Percentiles rank a stretch among this genome's conserved stretches.
Evolutionary conservation across 2,329 filamentous ascomycete genomes (phyloP).

Genomic region (Penicillium sp.): DNA sequence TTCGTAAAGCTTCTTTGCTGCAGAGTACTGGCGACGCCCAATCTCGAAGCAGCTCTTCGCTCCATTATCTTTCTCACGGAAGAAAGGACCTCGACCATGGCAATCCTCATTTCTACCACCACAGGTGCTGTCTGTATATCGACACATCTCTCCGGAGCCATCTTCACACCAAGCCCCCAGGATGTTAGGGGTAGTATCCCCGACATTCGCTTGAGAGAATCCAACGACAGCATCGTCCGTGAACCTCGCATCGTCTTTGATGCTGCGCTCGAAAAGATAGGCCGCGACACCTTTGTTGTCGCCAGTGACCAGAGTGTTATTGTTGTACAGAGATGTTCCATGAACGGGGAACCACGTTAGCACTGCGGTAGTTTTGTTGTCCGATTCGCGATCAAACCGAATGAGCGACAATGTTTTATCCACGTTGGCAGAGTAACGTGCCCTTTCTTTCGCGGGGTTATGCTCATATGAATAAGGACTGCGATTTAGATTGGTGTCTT

Average conservation of each 20-base stretch:
- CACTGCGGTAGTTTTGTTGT: slow-evolving; percentile 74
- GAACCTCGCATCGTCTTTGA: slow-evolving; percentile 55
- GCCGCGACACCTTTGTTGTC: slow-evolving; percentile 96
- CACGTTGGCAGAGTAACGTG: slow-evolving; percentile 61
- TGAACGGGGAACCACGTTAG: slow-evolving; percentile 92
- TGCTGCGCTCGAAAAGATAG: slow-evolving; percentile 74
- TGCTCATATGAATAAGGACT: slow-evolving; percentile 84
- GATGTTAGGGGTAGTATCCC: slow-evolving; percentile 86
- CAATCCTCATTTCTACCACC: slow-evolving; percentile 45
- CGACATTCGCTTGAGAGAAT: slow-evolving; percentile 88
- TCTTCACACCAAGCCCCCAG: slow-evolving; percentile 88
- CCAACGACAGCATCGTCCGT: slow-evolving; percentile 76
- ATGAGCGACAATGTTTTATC: slow-evolving; percentile 81
- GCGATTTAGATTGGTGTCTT: slow-evolving; percentile 81
- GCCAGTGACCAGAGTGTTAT: slow-evolving; percentile 88
- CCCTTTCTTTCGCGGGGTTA: slow-evolving; percentile 75
- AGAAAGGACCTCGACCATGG: slow-evolving; percentile 49
- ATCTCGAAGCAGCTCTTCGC: slow-evolving; percentile 53
- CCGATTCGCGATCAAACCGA: slow-evolving; percentile 70
- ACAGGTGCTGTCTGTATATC: slow-evolving; percentile 76
- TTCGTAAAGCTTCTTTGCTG: slow-evolving; percentile 55
- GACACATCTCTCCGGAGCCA: slow-evolving; percentile 59
- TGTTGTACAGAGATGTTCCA: slow-evolving; percentile 84
- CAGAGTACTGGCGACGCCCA: slow-evolving; percentile 46
- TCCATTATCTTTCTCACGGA: slow-evolving; percentile 45